Base-by-base conservation (phyloP, 2,329 filamentous ascomycete genomes). In the Coniochaeta sp. region DNA sequence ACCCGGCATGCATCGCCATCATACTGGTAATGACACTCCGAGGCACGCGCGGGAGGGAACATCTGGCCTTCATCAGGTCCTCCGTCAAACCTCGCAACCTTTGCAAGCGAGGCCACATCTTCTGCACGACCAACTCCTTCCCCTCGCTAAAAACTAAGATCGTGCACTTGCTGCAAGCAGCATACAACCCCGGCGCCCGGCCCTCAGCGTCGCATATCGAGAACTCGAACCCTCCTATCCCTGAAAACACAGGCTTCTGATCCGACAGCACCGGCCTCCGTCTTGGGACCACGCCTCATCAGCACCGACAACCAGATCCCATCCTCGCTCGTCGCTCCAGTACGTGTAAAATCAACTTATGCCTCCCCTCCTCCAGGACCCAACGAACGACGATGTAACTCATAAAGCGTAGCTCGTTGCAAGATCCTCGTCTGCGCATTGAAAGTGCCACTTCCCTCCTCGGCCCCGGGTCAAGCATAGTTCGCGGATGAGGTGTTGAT, bases 151-250 rank as follows among this genome's bases (percentile, higher is more conserved):
- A 67, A 3, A 67, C 68, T 56, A 79, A 79, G 14, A 74, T 24
- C 54, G 64, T 74, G 12, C 77, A 78, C 4, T 71, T 63, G 49
- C 78, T 77, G 46, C 79, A 70, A 6, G 71, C 59, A 49, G 69
- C 64, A 54, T 65, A 60, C 0, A 80, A 60, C 48, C 71, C 69
- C 0, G 75, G 74, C 0, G 73, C 71, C 7, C 62, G 65, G 1
- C 61, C 61, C 45, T 71, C 68, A 0, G 71, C 67, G 22, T 75
- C 66, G 6, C 65, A 63, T 50, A 77, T 68, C 48, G 61, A 64
- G 28, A 78, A 57, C 40, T 74, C 68, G 45, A 75, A 64, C 49
- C 67, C 60, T 0, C 65, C 71, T 16, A 82, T 65, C 20, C 75
- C 74, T 1, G 71, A 67, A 56, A 74, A 82, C 27, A 63, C 55